Base-by-base conservation (phyloP, 2,329 filamentous ascomycete species). In the Didymella lethalis region DNA sequence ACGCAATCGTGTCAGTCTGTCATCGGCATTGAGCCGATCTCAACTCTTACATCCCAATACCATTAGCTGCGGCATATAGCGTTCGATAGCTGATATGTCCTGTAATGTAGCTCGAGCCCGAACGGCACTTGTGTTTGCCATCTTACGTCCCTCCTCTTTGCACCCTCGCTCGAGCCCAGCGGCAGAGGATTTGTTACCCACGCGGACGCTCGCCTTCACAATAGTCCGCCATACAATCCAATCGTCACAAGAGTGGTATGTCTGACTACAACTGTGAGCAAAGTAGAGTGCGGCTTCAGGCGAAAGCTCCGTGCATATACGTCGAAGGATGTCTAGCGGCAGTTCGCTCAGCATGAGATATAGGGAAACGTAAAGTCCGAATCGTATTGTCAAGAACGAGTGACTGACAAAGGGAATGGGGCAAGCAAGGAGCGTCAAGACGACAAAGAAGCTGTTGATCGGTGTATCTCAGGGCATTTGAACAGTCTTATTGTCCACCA, bases 241-340 rank as follows among this genome's bases (percentile, higher is more conserved):
- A 32, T 63, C 61, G 32, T 61, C 46, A 28, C 50, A 60, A 34
- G 47, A 47, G 23, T 46, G 43, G 43, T 61, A 47, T 14, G 54
- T 63, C 20, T 51, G 28, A 7, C 47, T 54, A 12, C 57, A 60
- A n/a, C 57, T 60, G 26, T 57, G 57, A 28, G 58, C 28, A 32
- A 61, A 55, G 23, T 20, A 32, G 12, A 63, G 54, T 1, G 57
- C 50, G 38, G 57, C 28, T 25, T 57, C 52, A 14, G 57, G 58
- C 3, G 57, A 47, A 2, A 61, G 54, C 5, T 52, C 11, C 14
- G 50, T 34, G 46, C 36, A 38, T 48, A 61, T 58, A 32, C 32
- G 57, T 36, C 53, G 61, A 20, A 63, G 54, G 7, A 63, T 36
- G 23, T 63, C 61, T 12, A 60, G 25, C 2, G 61, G 61, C 18